phyloP scores from a whole-genome alignment of 1,139 yeast genomes.

The Taphrina flavorubra region DNA sequence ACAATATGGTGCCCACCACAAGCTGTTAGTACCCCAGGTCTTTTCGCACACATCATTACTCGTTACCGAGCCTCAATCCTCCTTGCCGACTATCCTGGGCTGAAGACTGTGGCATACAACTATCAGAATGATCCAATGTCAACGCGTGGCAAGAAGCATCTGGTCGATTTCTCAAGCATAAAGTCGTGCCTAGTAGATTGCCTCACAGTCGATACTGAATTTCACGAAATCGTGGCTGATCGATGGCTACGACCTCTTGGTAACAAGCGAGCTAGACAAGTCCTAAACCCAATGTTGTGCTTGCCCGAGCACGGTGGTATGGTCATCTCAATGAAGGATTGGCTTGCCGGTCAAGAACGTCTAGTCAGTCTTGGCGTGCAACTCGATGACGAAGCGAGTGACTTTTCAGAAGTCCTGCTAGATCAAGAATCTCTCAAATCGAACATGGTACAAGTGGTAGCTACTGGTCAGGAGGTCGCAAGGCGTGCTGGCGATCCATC shows the following conservation, averaged over 20 bases:
- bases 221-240: constrained; percentile 85
- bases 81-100: constrained; percentile 84
- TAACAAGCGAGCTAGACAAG: constrained; percentile 73
- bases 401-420: constrained; percentile 71
- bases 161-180: constrained; percentile 78
- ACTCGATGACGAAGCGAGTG: constrained; percentile 52
- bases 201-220: constrained; percentile 91
- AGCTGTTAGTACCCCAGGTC: constrained; percentile 80
- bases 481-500: constrained; percentile 49
- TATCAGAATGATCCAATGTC: constrained; percentile 88
- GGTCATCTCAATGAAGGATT: constrained; percentile 88
- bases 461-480: constrained; percentile 58
- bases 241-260: constrained; percentile 92
- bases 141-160: constrained; percentile 77
- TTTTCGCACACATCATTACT: constrained; percentile 81
- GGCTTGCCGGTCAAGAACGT: constrained; percentile 78
- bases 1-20: constrained; percentile 79
- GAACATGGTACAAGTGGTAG: constrained; percentile 70
- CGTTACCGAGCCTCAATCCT: constrained; percentile 72
- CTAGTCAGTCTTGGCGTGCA: constrained; percentile 48
- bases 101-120: constrained; percentile 89
- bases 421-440: constrained; percentile 82
- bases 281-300: constrained; percentile 87
- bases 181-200: constrained; percentile 92
- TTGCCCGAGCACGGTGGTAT: constrained; percentile 95